Conservation (phyloP, 495 filamentous ascomycete species). For the Trypethelium eluteriae region DNA sequence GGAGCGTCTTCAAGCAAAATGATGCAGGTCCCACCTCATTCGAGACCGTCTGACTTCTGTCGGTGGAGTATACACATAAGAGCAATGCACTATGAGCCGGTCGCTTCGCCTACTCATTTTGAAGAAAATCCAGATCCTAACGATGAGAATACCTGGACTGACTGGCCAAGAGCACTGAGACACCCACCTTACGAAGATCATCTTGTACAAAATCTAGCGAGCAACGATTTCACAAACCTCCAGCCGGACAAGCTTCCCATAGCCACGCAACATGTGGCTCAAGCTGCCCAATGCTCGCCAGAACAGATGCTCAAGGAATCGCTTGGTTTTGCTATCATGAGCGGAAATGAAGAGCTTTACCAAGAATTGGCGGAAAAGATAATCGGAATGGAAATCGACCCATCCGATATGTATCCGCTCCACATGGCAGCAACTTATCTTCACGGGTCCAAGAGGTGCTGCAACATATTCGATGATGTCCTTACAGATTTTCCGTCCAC, state of each 20-base stretch:
- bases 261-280: conserved; percentile 25
- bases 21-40: background rate
- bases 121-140: conserved; percentile 8
- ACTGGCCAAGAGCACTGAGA: conserved; percentile 23
- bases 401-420: conserved; percentile 31
- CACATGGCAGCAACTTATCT: conserved; percentile 39
- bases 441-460: conserved; percentile 38
- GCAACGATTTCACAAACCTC: conserved; percentile 34
- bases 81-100: background rate
- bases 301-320: conserved; percentile 32
- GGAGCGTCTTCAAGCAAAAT: background rate
- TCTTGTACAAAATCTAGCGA: conserved; percentile 29
- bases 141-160: conserved; percentile 30
- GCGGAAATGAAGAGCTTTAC: conserved; percentile 29
- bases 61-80: conserved; percentile 32
- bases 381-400: conserved; percentile 11
- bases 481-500: too few species aligned
- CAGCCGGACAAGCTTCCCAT: conserved; percentile 27
- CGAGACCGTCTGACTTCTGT: conserved; percentile 25
- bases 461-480: conserved; percentile 30
- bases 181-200: conserved; percentile 18
- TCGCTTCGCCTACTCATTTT: background rate
- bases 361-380: conserved; percentile 14
- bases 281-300: conserved; percentile 26
- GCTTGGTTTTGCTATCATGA: conserved; percentile 39